Evolutionary conservation across 2,329 filamentous ascomycete species (phyloP).

Genomic region (Anthostomella pinea): DNA sequence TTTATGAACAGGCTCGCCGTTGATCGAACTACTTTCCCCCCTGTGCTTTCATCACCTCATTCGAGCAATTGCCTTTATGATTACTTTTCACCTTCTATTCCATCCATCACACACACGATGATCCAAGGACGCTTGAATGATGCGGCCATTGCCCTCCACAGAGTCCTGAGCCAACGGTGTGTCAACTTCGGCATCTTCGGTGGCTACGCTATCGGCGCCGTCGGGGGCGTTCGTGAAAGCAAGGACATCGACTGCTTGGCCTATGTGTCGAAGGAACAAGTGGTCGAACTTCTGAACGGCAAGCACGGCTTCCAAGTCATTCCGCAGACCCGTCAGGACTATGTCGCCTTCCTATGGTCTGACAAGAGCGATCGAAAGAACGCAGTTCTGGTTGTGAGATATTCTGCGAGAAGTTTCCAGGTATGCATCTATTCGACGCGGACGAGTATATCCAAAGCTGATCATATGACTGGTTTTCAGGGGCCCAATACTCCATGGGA

Average conservation of each 20-base stretch:
- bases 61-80: too few relatives aligned
- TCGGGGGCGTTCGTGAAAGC: conserved; percentile 4
- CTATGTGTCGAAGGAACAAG: neutral
- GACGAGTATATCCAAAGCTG: too few relatives aligned
- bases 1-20: too few relatives aligned
- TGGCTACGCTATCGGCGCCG: conserved; percentile 5
- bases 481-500: too few relatives aligned
- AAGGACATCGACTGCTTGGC: conserved; percentile 10
- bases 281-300: conserved; percentile 2
- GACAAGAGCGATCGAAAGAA: neutral
- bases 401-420: conserved; percentile 5
- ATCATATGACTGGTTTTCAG: too few relatives aligned
- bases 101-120: too few relatives aligned
- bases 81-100: too few relatives aligned
- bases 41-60: too few relatives aligned
- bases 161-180: conserved; percentile 1
- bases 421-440: too few relatives aligned
- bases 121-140: conserved; percentile 7
- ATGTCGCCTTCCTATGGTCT: conserved; percentile 6
- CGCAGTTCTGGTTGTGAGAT: conserved; percentile 5
- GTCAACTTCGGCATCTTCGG: conserved; percentile 11
- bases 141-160: conserved; percentile 8
- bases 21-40: too few relatives aligned
- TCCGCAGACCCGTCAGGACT: conserved; percentile 3
- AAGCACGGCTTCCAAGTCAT: conserved; percentile 3